Percentiles rank a stretch among this genome's conserved stretches.
Evolutionary conservation across 371 early-diverging fungal species (phyloP).

Genomic region (Mortierella sp.): DNA sequence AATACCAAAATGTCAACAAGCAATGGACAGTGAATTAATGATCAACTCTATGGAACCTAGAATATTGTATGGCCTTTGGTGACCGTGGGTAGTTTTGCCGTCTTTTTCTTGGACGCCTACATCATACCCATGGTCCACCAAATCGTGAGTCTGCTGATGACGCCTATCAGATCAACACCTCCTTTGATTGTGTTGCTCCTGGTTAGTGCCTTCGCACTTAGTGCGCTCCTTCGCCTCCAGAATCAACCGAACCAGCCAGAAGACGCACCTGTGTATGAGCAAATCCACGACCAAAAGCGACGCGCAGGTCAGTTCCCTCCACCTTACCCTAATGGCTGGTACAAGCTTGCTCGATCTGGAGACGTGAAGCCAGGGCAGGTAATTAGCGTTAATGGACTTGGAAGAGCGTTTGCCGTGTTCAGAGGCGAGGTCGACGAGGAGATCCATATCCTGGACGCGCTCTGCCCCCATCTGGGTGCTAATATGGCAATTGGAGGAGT

Average conservation of each 20-base stretch:
- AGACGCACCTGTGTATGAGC: conserved; percentile 38
- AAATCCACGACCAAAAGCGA: conserved; percentile 52
- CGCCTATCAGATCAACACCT: conserved; percentile 26
- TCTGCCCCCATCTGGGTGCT: conserved; percentile 52
- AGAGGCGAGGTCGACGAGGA: conserved; percentile 42
- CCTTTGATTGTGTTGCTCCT: conserved; percentile 36
- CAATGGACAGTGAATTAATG: not conserved
- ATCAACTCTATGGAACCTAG: conserved; percentile 15
- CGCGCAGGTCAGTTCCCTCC: conserved; percentile 47
- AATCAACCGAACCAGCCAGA: conserved; percentile 15
- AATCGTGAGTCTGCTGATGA: conserved; percentile 4
- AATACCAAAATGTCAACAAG: not conserved
- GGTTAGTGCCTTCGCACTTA: conserved; percentile 14
- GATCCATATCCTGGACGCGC: conserved; percentile 48
- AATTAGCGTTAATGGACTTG: conserved; percentile 49
- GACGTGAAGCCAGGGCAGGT: conserved; percentile 55
- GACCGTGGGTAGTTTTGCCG: conserved; percentile 37
- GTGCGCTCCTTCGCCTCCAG: conserved; percentile 23
- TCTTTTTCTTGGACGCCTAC: conserved; percentile 49
- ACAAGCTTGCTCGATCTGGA: conserved; percentile 44
- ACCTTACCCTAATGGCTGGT: conserved; percentile 55
- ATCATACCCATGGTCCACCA: conserved; percentile 22
- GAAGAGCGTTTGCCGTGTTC: conserved; percentile 47
- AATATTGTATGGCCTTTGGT: conserved; percentile 53
- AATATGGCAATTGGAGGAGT: conserved; percentile 54